Percentiles rank a stretch among this genome's conserved stretches.
Evolutionary conservation across 2,329 filamentous ascomycete species (phyloP).

Genomic region (Plenodomus lindquistii): DNA sequence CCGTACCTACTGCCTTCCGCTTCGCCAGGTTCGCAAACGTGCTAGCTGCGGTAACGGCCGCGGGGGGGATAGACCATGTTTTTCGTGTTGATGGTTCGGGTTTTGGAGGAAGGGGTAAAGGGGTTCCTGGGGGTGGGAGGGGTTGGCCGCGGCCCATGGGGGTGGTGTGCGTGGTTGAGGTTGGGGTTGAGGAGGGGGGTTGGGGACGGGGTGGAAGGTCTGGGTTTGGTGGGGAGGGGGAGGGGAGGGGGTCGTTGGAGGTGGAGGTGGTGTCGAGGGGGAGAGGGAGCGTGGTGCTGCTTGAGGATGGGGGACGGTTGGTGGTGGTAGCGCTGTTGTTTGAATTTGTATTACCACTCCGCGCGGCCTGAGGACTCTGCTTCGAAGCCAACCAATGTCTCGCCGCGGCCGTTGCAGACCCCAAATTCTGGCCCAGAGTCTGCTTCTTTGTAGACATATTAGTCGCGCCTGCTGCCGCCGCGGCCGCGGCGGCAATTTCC

Average conservation of each 20-base stretch:
- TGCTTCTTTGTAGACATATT: constrained; percentile 22
- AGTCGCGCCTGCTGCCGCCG: constrained; percentile 23
- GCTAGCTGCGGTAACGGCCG: constrained; percentile 47
- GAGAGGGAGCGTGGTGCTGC: no score
- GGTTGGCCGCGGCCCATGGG: constrained; percentile 84
- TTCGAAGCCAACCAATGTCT: constrained; percentile 63
- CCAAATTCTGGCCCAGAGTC: constrained; percentile 42
- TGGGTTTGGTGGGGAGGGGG: background rate
- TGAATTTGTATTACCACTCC: constrained; percentile 2
- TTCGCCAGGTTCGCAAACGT: constrained; percentile 55
- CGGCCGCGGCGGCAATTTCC: constrained; percentile 26
- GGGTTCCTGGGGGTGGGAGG: constrained; percentile 77
- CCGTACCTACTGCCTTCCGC: constrained; percentile 60
- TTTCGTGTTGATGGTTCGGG: constrained; percentile 59
- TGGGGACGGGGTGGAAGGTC: constrained; percentile 3
- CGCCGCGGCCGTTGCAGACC: constrained; percentile 58
- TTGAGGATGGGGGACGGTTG: constrained; percentile 12
- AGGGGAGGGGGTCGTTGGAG: constrained; percentile 2
- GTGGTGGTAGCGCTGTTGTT: constrained; percentile 15
- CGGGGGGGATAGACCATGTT: constrained; percentile 54
- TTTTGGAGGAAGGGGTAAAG: constrained; percentile 70
- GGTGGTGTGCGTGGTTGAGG: constrained; percentile 52
- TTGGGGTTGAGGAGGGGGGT: constrained; percentile 4
- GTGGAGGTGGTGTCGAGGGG: no score
- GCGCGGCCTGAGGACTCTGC: constrained; percentile 39